These are phyloP conservation scores for Magnaporthales sp. DNA, from an alignment of 2,329 filamentous ascomycete genomes.

Conservation along the genomic window DNA sequence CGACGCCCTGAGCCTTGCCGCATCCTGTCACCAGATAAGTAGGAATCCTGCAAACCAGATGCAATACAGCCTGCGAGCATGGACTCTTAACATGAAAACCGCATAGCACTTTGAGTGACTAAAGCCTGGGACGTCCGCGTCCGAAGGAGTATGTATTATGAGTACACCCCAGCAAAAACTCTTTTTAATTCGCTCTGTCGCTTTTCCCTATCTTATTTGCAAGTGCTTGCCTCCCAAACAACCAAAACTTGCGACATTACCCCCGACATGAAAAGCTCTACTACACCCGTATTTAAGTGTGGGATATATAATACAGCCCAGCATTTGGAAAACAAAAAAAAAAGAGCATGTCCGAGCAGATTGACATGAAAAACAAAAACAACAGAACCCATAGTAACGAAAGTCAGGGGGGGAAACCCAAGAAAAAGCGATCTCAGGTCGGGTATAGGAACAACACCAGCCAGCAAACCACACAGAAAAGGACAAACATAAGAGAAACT, in stretches of 20 bases:
- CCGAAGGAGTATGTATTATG: background rate
- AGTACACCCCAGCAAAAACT: background rate
- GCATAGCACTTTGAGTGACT: background rate
- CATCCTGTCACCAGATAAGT: background rate
- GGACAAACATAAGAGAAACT: background rate
- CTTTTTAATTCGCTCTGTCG: background rate
- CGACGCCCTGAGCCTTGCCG: background rate
- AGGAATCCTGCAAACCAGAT: background rate
- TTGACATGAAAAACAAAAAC: background rate
- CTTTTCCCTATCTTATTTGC: background rate
- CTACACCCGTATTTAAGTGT: background rate
- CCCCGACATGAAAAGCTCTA: background rate
- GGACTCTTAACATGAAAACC: background rate
- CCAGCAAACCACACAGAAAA: background rate
- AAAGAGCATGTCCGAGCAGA: background rate
- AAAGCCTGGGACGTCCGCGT: background rate
- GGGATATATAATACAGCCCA: constrained; percentile 1
- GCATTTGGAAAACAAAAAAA: background rate
- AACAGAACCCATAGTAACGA: background rate
- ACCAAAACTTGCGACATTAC: background rate
- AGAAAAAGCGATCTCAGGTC: background rate
- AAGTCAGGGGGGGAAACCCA: background rate
- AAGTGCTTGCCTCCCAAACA: background rate
- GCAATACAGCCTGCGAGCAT: background rate
- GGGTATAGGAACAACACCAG: background rate